These are phyloP conservation scores for Monilinia fructigena DNA, from an alignment of 2,329 filamentous ascomycete species.

Conservation along the genomic window DNA sequence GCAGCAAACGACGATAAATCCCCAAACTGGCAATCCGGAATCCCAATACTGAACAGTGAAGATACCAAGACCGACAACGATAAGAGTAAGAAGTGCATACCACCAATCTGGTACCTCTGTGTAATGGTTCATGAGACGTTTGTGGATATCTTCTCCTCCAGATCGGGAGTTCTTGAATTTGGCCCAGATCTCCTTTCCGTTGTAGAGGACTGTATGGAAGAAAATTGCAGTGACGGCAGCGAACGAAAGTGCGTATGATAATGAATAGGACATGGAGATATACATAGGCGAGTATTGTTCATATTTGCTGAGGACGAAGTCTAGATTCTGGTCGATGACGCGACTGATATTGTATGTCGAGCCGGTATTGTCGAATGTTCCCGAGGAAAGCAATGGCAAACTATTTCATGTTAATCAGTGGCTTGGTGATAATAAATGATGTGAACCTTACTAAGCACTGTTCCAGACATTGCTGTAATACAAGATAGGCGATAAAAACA, in stretches of 20 bases:
- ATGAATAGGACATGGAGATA: constrained; percentile 1
- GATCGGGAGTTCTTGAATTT: constrained; percentile 6
- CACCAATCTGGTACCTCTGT: constrained; percentile 53
- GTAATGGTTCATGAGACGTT: constrained; percentile 49
- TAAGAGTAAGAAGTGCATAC: constrained; percentile 49
- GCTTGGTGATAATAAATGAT: background rate
- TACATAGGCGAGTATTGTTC: constrained; percentile 12
- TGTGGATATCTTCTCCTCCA: constrained; percentile 47
- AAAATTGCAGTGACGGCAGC: constrained; percentile 72
- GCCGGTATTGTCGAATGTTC: constrained; percentile 59
- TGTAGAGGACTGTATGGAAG: constrained; percentile 64
- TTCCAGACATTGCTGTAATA: constrained; percentile 68
- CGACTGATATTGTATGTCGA: constrained; percentile 60
- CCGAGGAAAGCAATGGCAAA: constrained; percentile 7
- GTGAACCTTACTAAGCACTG: constrained; percentile 46
- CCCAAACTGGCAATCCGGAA: constrained; percentile 48
- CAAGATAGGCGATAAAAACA: constrained; percentile 42
- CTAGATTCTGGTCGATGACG: constrained; percentile 53
- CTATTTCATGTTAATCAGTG: background rate
- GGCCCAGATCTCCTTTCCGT: constrained; percentile 59
- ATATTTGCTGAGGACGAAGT: constrained; percentile 8
- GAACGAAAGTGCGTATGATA: constrained; percentile 64
- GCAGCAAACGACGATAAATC: constrained; percentile 33
- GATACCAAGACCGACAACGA: constrained; percentile 46
- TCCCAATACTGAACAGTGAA: constrained; percentile 12